Evolutionary conservation across 2,329 filamentous ascomycete genomes (phyloP), one percentile per base, ranked within the genome.

Genomic region (Coniochaeta sp.): DNA sequence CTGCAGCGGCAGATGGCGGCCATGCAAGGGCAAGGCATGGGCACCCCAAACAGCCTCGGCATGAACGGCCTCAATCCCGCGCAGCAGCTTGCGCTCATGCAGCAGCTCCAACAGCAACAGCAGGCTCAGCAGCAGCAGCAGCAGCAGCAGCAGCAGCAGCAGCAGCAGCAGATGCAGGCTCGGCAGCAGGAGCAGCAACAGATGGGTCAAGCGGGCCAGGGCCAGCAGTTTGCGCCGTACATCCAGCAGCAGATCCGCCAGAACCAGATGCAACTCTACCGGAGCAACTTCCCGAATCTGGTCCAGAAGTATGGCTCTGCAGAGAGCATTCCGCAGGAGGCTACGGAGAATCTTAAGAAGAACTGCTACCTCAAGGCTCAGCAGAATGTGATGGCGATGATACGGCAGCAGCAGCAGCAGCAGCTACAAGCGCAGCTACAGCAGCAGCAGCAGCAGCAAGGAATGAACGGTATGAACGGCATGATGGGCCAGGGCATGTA

Each of bases 31-130:
- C 62, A 62, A 18, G 69, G 71, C 54, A 71, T 75, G 60, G 70
- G 74, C 64, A 72, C 70, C 53, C 65, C 64, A 20, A 66, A 67
- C 30, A 57, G 63, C 51, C 71, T 69, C 52, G 33, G 33, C 18
- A 7, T 38, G 8, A 38, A 38, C 33, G 20, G 12, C 20, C 20
- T 42, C 3, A 64, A 71, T 59, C 71, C 73, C 54, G 56, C 60
- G 38, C 56, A 59, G 14, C 55, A 57, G 24, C 56, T 63, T 47
- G 59, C 65, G 46, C 65, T 70, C 52, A 63, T 74, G 61, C 73
- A 74, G 57, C 58, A 61, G 14, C 52, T 61, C 35, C 60, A 65
- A 53, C 52, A 57, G 16, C 58, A 61, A 28, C 56, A 54, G 22
- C 52, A 53, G 10, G 48, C 50, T 22, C 51, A 54, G 14, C 56